Evolutionary conservation across 148 eudicot species (phyloP).

Genomic region (Silene uniflora): DNA sequence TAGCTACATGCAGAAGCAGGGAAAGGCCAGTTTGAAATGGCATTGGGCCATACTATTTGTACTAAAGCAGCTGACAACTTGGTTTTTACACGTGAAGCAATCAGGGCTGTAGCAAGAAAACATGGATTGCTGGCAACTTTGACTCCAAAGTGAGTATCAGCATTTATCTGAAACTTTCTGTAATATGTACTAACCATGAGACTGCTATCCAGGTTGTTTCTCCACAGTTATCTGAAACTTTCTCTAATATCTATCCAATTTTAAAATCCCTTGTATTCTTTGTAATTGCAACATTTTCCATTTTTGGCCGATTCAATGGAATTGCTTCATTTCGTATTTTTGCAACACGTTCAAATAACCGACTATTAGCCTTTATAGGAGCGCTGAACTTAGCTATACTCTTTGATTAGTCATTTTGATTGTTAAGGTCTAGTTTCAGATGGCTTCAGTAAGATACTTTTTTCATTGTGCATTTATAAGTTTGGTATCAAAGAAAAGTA

Average conservation of each 20-base stretch:
- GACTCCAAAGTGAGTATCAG: slow-evolving; percentile 73
- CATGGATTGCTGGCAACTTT: slow-evolving; percentile 90
- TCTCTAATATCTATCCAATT: not conserved
- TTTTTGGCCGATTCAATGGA: not conserved
- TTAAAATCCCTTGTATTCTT: not conserved
- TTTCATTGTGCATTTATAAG: no score
- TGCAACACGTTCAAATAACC: not conserved
- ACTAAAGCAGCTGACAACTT: slow-evolving; percentile 73
- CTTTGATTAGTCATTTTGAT: not conserved
- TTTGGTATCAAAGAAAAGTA: no score
- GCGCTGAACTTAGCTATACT: not conserved
- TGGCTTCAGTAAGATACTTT: no score
- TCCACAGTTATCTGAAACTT: not conserved
- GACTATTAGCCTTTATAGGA: not conserved
- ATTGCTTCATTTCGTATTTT: not conserved
- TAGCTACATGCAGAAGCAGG: slow-evolving; percentile 93
- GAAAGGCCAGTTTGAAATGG: slow-evolving; percentile 86
- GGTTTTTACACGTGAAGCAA: slow-evolving; percentile 67
- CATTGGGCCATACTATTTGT: slow-evolving; percentile 61
- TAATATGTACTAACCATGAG: no score
- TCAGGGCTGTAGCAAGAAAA: slow-evolving; percentile 84
- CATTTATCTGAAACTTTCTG: no score
- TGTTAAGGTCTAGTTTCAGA: no score
- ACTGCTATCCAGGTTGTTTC: no score
- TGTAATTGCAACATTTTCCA: not conserved